Evolutionary conservation across 1,284 basidiomycete genomes (phyloP).

Genomic region (Apiotrichum gamsii): DNA sequence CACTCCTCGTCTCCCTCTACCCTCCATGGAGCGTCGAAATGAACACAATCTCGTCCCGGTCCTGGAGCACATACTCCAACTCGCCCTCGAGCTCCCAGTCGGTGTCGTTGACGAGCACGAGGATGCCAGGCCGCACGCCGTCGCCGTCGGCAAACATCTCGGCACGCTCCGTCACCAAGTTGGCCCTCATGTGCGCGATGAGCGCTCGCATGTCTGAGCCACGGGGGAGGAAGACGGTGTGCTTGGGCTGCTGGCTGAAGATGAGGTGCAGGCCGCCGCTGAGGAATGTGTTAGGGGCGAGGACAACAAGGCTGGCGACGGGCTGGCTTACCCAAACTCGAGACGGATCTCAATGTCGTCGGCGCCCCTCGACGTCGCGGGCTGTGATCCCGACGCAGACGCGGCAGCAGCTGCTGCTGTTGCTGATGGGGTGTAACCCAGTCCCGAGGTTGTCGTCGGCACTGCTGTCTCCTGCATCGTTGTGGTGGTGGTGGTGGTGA

Average conservation of each 20-base stretch:
- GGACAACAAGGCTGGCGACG: neutral
- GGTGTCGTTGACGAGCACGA: slow-evolving; percentile 91
- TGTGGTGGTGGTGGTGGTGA: no score
- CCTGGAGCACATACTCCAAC: slow-evolving; percentile 72
- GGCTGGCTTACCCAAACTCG: slow-evolving; percentile 16
- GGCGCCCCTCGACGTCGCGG: no score
- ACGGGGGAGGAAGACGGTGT: slow-evolving; percentile 59
- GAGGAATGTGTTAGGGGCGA: neutral
- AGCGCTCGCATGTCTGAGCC: slow-evolving; percentile 64
- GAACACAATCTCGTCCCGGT: slow-evolving; percentile 85
- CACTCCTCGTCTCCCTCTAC: slow-evolving; percentile 46
- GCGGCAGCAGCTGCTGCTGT: slow-evolving; percentile 1
- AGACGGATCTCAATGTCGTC: slow-evolving; percentile 16
- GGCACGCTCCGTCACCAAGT: slow-evolving; percentile 72
- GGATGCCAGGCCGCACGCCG: slow-evolving; percentile 90
- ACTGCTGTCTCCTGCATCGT: slow-evolving; percentile 11
- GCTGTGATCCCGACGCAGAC: neutral
- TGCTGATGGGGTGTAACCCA: slow-evolving; percentile 21
- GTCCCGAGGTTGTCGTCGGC: slow-evolving; percentile 17
- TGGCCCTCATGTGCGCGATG: slow-evolving; percentile 69
- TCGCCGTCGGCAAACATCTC: slow-evolving; percentile 85
- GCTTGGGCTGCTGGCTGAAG: slow-evolving; percentile 60
- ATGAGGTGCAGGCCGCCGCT: slow-evolving; percentile 83
- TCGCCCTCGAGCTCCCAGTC: slow-evolving; percentile 99
- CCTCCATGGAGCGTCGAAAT: slow-evolving; percentile 95